Evolutionary conservation across 2,329 filamentous ascomycete species (phyloP), one percentile per base, ranked within the genome.

Genomic region (Fusarium protoensiforme): DNA sequence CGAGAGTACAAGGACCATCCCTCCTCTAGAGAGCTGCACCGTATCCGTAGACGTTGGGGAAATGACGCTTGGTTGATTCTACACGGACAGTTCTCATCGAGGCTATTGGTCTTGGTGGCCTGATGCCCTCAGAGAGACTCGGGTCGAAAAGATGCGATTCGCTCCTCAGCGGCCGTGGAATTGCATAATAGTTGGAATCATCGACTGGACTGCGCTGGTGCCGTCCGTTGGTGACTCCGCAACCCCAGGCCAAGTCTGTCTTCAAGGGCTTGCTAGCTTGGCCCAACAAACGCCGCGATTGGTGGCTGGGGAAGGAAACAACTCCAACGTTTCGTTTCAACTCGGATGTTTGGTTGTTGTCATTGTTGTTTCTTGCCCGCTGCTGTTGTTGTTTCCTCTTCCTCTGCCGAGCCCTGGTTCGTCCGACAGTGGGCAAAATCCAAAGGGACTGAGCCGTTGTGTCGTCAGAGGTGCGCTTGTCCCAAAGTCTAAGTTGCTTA

Each of bases 251-350:
- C 39, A 68, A 67, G 67, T 60, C 46, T 53, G 65, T 65, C 53
- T 64, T 67, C 60, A 69, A 71, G 66, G 59, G 58, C 67, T 60
- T 64, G 66, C 43, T 61, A 61, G 66, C 64, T 71, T 76, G 61
- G 65, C 68, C 64, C 60, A 60, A 69, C 64, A 72, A 68, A 73
- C 65, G 61, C 57, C 59, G 66, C 69, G 75, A 75, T 77, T 72
- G 58, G 62, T 68, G 66, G 65, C 69, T 74, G 68, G 72, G 71
- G 68, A 48, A 51, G 63, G 63, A 64, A 51, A 65, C 22, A 73
- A 36, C 60, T 64, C 57, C 67, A 75, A 66, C 75, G 76, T 78
- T 78, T 78, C 75, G 76, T 78, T 78, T 78, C 72, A 68, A 51
- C 46, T 51, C 46, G 27, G 24, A 68, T 73, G 71, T 73, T 77